A percentile compares a stretch with the other conserved stretches of the same genome.
Conservation (phyloP, 345 rosid genomes). For the Salix suchowensis region DNA sequence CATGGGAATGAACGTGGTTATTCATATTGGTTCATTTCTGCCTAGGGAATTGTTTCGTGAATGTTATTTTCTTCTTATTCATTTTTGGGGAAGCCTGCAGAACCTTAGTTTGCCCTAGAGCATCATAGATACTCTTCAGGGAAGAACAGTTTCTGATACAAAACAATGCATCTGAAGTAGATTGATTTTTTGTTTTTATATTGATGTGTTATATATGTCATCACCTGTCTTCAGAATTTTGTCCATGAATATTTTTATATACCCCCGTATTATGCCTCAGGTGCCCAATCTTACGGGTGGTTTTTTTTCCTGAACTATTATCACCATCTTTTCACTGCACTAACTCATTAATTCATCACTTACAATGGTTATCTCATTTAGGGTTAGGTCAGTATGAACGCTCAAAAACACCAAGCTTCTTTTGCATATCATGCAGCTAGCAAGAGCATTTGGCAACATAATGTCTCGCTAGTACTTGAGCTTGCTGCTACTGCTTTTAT, state of each 20-base stretch:
- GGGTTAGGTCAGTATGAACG: neutral
- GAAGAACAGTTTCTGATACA: neutral
- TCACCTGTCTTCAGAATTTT: neutral
- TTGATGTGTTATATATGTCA: neutral
- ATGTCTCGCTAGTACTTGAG: neutral
- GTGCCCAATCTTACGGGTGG: neutral
- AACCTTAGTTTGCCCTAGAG: neutral
- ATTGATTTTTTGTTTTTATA: neutral
- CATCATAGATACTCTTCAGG: neutral
- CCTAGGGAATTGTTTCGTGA: neutral
- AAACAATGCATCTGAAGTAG: neutral
- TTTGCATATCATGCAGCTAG: neutral
- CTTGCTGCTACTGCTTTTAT: neutral
- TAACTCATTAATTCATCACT: neutral
- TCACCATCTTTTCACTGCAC: neutral
- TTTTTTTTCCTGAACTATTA: neutral
- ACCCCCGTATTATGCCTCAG: neutral
- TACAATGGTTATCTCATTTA: neutral
- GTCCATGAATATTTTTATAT: neutral
- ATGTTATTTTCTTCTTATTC: neutral
- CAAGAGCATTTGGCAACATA: neutral
- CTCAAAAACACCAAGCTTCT: neutral
- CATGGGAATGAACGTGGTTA: neutral
- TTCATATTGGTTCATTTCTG: neutral
- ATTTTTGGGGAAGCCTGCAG: neutral